Conservation (phyloP, 257 asterid species). For the Fraxinus quadrangulata region DNA sequence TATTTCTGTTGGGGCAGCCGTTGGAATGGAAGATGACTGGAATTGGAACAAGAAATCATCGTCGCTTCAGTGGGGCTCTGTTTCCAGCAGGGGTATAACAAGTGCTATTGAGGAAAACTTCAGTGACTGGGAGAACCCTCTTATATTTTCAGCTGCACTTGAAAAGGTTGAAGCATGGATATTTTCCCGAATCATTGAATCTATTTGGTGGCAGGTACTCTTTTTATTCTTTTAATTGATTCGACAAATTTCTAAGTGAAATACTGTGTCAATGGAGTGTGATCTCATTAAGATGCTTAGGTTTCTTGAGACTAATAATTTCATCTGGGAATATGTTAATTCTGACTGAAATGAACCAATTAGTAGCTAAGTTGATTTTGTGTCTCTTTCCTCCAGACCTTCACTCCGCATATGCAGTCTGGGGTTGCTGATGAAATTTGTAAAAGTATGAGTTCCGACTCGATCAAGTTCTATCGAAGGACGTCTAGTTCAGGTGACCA, state of each 20-base stretch:
- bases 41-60: slow-evolving; percentile 38
- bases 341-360: slow-evolving; percentile 15
- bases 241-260: neutral
- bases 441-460: slow-evolving; percentile 36
- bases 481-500: slow-evolving; percentile 47
- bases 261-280: neutral
- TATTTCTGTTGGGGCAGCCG: slow-evolving; percentile 31
- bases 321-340: slow-evolving; percentile 6
- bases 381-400: slow-evolving; percentile 47
- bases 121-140: slow-evolving; percentile 65
- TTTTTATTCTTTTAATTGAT: slow-evolving; percentile 8
- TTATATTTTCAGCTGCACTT: slow-evolving; percentile 51
- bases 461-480: slow-evolving; percentile 37
- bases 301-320: neutral
- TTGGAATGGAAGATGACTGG: slow-evolving; percentile 25
- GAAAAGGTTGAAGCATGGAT: slow-evolving; percentile 78
- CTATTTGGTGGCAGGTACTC: slow-evolving; percentile 91
- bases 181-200: slow-evolving; percentile 72
- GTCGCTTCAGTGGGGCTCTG: slow-evolving; percentile 60
- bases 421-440: slow-evolving; percentile 51
- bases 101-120: slow-evolving; percentile 31
- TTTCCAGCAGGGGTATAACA: slow-evolving; percentile 35
- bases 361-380: slow-evolving; percentile 18
- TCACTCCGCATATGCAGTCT: slow-evolving; percentile 83
- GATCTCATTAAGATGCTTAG: neutral